Evolutionary conservation across 805 yeast species (phyloP), one percentile per base, ranked within the genome.

Genomic region (Candida sithepensis): DNA sequence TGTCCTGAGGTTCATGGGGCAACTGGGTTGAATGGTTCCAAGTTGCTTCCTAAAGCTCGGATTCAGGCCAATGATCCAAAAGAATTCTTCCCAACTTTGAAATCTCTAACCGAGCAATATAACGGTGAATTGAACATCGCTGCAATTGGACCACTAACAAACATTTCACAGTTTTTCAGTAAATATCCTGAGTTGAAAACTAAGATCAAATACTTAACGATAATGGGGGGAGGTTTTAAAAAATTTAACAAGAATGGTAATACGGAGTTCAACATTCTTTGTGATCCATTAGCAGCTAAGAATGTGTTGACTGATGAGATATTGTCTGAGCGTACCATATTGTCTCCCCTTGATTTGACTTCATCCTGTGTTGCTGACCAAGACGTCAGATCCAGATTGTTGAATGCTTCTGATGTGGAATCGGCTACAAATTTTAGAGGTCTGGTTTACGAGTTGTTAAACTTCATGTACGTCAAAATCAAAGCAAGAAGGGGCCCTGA

Each of bases 61-160:
- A 59, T 68, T 32, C 39, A 46, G 7, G 52, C 63, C 2, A 37
- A 43, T 10, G 43, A 49, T 9, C 44, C 28, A 8, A 51, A 53
- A 4, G 59, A 54, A 7, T 56, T 64, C 45, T 58, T 61, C 19
- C 60, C 63, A 14, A 49, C 55, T 43, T 50, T 64, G 41, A 54
- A 57, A 22, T 24, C 41, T 5, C 18, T 49, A 7, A 56, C 61
- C 18, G 55, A 64, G 2, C 48, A 63, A 2, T 61, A 77, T 50
- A 65, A 71, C 1, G 78, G 78, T 13, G 71, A 78, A 32, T 59
- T 88, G 3, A 74, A 83, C 30, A 61, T 88, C 1, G 81, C 84
- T 1, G 87, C 90, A 7, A 82, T 90, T 0, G 96, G 96, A 0
- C 79, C 96, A 0, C 67, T 85, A 55, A 89, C 96, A 4, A 85